Conservation (phyloP, 768 basidiomycete species). For the Leccinum arenicola region DNA sequence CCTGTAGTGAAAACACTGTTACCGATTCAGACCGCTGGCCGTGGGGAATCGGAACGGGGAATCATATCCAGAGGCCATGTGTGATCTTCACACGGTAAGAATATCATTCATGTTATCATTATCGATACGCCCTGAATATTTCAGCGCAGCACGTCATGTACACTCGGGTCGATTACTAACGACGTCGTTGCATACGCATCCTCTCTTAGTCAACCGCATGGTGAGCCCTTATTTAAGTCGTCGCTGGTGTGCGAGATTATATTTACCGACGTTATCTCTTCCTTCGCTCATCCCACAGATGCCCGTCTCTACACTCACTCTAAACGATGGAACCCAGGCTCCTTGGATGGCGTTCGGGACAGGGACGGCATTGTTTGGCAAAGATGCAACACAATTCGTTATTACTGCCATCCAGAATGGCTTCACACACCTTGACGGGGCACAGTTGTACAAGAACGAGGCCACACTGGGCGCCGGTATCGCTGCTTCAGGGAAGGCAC, state of each 20-base stretch:
- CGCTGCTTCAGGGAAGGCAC: slow-evolving; percentile 46
- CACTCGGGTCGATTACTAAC: not conserved
- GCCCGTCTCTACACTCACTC: slow-evolving; percentile 33
- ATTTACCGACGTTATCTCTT: slow-evolving; percentile 3
- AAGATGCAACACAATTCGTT: slow-evolving; percentile 42
- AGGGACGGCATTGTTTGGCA: slow-evolving; percentile 50
- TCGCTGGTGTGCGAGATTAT: not conserved
- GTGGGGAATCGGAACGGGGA: no score
- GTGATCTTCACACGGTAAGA: not conserved
- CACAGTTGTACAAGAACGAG: slow-evolving; percentile 59
- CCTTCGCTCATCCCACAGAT: slow-evolving; percentile 16
- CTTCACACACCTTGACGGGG: slow-evolving; percentile 63
- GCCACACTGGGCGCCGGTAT: slow-evolving; percentile 50
- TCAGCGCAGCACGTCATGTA: not conserved
- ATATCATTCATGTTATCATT: not conserved
- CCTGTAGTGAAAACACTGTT: not conserved
- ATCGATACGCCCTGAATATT: not conserved
- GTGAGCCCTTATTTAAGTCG: slow-evolving; percentile 8
- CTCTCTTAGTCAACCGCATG: slow-evolving; percentile 10
- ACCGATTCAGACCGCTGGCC: no score
- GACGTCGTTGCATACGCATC: not conserved
- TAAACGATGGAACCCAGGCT: slow-evolving; percentile 53
- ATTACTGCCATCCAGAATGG: slow-evolving; percentile 51
- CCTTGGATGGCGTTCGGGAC: slow-evolving; percentile 65
- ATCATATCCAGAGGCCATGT: not conserved